These are phyloP conservation scores for Russula foetens DNA, from an alignment of 768 basidiomycete species.

Conservation along the genomic window DNA sequence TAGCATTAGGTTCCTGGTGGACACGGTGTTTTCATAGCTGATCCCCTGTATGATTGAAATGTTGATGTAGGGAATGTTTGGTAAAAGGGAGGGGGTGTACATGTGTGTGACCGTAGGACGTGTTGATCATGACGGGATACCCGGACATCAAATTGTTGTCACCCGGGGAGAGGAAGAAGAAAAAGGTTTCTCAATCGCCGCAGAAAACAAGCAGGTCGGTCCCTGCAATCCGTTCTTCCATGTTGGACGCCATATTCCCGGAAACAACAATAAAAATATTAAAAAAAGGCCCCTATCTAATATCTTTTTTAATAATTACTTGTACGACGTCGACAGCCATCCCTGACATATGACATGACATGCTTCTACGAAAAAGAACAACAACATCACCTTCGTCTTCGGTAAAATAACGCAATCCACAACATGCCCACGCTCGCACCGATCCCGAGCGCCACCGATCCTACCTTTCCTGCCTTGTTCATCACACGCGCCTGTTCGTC, in stretches of 20 bases:
- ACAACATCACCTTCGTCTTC: constrained; percentile 9
- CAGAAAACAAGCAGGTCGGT: constrained; percentile 13
- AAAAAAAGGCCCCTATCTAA: constrained; percentile 17
- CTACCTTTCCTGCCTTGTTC: constrained; percentile 32
- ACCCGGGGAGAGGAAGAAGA: neutral
- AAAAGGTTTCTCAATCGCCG: constrained; percentile 15
- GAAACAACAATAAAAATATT: constrained; percentile 7
- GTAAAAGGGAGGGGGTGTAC: neutral
- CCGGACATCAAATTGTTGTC: constrained; percentile 1
- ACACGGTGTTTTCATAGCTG: constrained; percentile 22
- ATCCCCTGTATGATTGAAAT: constrained; percentile 19
- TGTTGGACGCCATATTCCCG: constrained; percentile 14
- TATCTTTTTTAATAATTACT: constrained; percentile 12
- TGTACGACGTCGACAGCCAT: too few relatives aligned
- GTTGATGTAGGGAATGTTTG: constrained; percentile 13
- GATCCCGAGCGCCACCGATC: constrained; percentile 15
- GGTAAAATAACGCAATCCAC: constrained; percentile 20
- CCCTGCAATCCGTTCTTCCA: constrained; percentile 14
- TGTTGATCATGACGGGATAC: constrained; percentile 6
- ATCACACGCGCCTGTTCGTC: constrained; percentile 62
- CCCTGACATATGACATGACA: neutral
- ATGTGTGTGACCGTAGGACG: constrained; percentile 1
- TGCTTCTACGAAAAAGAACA: constrained; percentile 19
- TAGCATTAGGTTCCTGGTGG: constrained; percentile 21
- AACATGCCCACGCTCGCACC: constrained; percentile 11